These are phyloP conservation scores for Telfairia occidentalis DNA, from an alignment of 331 rosid species.

Conservation along the genomic window DNA sequence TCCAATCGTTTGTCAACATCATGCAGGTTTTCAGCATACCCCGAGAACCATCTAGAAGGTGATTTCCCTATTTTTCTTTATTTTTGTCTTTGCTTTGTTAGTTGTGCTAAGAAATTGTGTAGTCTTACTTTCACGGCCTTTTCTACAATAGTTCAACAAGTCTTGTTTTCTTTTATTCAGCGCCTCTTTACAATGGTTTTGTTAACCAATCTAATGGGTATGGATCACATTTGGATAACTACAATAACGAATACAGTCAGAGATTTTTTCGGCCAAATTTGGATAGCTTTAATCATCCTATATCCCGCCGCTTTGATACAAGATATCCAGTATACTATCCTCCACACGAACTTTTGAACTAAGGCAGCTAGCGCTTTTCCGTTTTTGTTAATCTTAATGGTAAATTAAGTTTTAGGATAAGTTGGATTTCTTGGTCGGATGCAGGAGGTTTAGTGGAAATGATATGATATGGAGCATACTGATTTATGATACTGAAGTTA, in stretches of 20 bases:
- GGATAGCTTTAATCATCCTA: constrained; percentile 51
- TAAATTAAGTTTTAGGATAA: not conserved
- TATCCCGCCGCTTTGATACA: constrained; percentile 47
- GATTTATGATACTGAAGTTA: not conserved
- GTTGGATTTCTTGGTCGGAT: not conserved
- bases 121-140: not conserved
- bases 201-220: constrained; percentile 46
- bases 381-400: constrained; percentile 9
- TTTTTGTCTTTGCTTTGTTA: not conserved
- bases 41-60: constrained; percentile 49
- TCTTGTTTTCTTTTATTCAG: constrained; percentile 25
- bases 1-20: constrained; percentile 23
- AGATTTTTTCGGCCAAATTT: constrained; percentile 46
- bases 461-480: not conserved
- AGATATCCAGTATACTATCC: constrained; percentile 37
- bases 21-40: constrained; percentile 36
- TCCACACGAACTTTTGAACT: constrained; percentile 12
- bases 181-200: constrained; percentile 39
- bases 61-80: constrained; percentile 14
- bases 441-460: not conserved
- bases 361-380: constrained; percentile 9
- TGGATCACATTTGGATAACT: constrained; percentile 41
- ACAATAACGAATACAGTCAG: constrained; percentile 56
- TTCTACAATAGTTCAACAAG: not conserved
- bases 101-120: not conserved